Evolutionary conservation across 345 rosid genomes (phyloP), one percentile per base, ranked within the genome.

Genomic region (Trapa bicornis): DNA sequence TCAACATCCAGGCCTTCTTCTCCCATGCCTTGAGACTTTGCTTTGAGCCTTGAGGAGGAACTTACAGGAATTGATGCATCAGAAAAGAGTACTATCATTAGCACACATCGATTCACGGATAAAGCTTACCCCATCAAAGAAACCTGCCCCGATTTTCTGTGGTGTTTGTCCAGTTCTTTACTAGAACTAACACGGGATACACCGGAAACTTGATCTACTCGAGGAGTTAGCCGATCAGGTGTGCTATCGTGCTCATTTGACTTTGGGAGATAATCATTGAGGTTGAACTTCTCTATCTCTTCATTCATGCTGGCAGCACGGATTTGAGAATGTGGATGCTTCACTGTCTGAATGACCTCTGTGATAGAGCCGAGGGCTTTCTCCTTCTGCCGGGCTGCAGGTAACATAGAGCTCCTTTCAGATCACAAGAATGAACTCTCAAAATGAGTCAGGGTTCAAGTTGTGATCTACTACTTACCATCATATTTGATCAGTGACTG

Each of bases 401-500:
- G 50, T 62, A 66, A 69, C 68, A 36, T 22, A 22, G 48, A 73
- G 63, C 58, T 12, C 2, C 52, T 9, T 3, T 11, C 37, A 37
- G 8, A 66, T 36, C 39, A n/a, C 29, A 39, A 47, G 64, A 15
- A 32, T 22, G 37, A 32, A 29, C 36, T 41, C 32, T 47, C 37
- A 54, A 58, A 7, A 5, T 35, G 41, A 37, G 62, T 10, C 45
- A 37, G 42, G 42, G 1, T 61, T 10, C 13, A 54, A 47, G 17
- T 22, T n/a, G 32, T 13, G 42, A 29, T 13, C 45, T 37, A 50
- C 45, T 37, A 50, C 74, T 75, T 72, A 90, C 97, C 96, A 71
- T 94, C 99, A 65, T 94, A 94, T 70, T 92, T 94, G 70, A 94
- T 94, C 50, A 91, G 71, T 39, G 97, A 88, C 75, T 80, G 79